Conservation (phyloP, 75 land plant genomes). For the Sequoiadendron giganteum region DNA sequence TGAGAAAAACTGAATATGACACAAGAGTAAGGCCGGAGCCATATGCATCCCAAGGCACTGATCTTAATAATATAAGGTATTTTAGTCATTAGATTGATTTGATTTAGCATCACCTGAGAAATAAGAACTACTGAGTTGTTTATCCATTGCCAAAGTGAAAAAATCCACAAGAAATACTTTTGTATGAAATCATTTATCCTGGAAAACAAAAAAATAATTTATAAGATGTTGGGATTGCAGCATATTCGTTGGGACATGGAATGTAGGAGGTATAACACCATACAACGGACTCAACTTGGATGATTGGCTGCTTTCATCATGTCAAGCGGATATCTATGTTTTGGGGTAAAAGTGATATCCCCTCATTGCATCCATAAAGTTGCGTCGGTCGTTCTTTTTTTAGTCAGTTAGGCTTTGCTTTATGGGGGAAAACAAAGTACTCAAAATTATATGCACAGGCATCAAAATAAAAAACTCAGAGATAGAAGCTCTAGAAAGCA, state of each 20-base stretch:
- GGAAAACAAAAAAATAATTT: neutral
- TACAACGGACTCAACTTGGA: constrained; percentile 58
- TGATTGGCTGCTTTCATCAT: constrained; percentile 47
- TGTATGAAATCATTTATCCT: neutral
- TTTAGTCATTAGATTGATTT: neutral
- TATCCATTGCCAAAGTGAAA: neutral
- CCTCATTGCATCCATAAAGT: neutral
- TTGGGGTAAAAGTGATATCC: constrained; percentile 14
- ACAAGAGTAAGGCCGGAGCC: neutral
- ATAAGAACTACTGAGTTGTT: neutral
- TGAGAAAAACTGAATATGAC: neutral
- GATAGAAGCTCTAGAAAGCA: neutral
- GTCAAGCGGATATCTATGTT: constrained; percentile 21
- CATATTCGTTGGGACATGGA: constrained; percentile 88
- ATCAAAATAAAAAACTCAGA: neutral
- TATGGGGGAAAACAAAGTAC: no score
- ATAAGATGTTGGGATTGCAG: constrained; percentile 19
- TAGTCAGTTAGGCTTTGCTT: neutral
- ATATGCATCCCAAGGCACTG: neutral
- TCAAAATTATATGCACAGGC: neutral
- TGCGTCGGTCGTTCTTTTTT: neutral
- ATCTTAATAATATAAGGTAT: neutral
- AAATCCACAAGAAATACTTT: neutral
- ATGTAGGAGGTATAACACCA: constrained; percentile 88
- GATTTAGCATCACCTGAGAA: neutral